phyloP scores from a whole-genome alignment of 2,329 filamentous ascomycete species.

The Aspergillus ustus region DNA sequence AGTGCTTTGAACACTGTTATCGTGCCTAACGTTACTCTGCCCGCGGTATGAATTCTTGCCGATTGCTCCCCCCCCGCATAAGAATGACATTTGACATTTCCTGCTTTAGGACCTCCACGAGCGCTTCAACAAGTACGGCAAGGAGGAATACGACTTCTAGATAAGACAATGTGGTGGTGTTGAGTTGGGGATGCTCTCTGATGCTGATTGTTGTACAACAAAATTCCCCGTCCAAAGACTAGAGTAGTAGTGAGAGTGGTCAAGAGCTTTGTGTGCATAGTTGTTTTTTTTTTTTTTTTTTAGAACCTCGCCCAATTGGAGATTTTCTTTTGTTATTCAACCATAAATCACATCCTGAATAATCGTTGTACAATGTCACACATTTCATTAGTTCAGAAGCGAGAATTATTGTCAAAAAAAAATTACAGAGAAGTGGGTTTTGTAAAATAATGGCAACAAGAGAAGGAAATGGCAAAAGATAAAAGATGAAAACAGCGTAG shows the following conservation, averaged over 20 bases:
- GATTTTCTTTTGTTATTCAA: constrained; percentile 33
- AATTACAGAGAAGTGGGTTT: constrained; percentile 21
- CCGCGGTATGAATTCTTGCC: constrained; percentile 66
- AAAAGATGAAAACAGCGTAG: constrained; percentile 17
- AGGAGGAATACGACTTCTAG: constrained; percentile 73
- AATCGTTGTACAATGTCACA: constrained; percentile 23
- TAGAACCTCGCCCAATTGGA: constrained; percentile 36
- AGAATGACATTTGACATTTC: not conserved
- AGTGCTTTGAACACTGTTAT: constrained; percentile 95
- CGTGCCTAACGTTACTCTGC: constrained; percentile 89
- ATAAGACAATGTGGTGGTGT: constrained; percentile 23
- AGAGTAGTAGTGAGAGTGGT: constrained; percentile 29
- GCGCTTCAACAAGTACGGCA: constrained; percentile 99
- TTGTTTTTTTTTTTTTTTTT: constrained; percentile 32
- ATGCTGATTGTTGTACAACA: constrained; percentile 40
- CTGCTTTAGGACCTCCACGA: constrained; percentile 78
- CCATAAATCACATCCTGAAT: not conserved
- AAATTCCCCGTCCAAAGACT: constrained; percentile 31
- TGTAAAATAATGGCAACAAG: constrained; percentile 9
- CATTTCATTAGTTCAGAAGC: constrained; percentile 25
- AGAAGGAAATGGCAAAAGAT: constrained; percentile 16
- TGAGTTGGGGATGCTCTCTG: constrained; percentile 17
- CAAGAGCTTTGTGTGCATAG: constrained; percentile 41
- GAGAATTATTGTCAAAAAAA: constrained; percentile 22
- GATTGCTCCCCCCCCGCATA: not conserved